Percentiles rank a stretch among this genome's conserved stretches.
Conservation (phyloP, 2,329 filamentous ascomycete genomes). For the Tolypocladium amazonense region DNA sequence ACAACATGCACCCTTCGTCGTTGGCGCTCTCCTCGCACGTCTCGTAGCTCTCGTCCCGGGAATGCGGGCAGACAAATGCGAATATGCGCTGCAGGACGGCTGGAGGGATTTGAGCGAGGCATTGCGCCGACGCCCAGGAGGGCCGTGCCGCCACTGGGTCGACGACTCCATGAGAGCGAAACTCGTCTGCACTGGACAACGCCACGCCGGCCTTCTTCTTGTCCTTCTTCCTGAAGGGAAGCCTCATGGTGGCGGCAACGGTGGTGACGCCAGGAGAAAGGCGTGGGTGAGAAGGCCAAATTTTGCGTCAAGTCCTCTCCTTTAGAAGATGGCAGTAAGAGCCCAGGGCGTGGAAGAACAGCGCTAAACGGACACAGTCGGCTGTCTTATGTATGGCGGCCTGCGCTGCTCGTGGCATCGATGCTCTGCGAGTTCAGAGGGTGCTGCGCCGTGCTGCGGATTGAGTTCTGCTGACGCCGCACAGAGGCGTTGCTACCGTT, state of each 20-base stretch:
- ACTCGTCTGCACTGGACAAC: slow-evolving; percentile 15
- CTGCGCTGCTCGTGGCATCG: not conserved
- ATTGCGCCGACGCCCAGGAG: slow-evolving; percentile 27
- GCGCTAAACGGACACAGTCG: not conserved
- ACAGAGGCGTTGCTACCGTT: not conserved
- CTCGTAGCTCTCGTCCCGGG: slow-evolving; percentile 65
- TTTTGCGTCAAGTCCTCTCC: not conserved
- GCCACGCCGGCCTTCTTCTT: slow-evolving; percentile 21
- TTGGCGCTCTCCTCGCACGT: slow-evolving; percentile 71
- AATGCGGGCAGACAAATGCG: slow-evolving; percentile 72
- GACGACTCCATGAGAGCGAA: slow-evolving; percentile 15
- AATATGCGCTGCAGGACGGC: slow-evolving; percentile 71
- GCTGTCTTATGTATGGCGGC: not conserved
- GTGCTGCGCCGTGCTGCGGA: not conserved
- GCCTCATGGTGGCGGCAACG: slow-evolving; percentile 19
- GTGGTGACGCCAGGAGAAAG: too few species aligned
- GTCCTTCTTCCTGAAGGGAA: slow-evolving; percentile 25
- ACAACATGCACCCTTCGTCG: slow-evolving; percentile 82
- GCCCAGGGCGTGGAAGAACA: not conserved
- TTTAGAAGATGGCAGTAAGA: not conserved
- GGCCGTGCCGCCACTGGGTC: slow-evolving; percentile 22
- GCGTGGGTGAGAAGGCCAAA: not conserved
- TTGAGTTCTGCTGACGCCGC: not conserved
- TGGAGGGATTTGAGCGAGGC: slow-evolving; percentile 48
- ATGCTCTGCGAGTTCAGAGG: not conserved